Evolutionary conservation across 495 filamentous ascomycete species (phyloP).

Genomic region (Lophiotrema nucula): DNA sequence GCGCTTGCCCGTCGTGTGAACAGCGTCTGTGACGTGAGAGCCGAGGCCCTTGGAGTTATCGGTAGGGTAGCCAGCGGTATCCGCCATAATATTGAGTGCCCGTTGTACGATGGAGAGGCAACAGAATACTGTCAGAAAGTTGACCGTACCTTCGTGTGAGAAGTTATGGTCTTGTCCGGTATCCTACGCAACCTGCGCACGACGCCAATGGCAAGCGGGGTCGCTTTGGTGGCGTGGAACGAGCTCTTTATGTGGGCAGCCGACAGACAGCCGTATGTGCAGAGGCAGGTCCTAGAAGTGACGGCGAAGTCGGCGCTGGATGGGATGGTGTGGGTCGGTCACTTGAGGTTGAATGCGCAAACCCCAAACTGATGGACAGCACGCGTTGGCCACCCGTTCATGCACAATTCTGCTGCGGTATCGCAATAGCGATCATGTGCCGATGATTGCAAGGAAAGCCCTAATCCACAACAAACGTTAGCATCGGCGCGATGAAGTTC

Average conservation of each 20-base stretch:
- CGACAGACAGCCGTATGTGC: constrained; percentile 19
- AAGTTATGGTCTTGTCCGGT: constrained; percentile 26
- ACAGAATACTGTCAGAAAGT: constrained; percentile 11
- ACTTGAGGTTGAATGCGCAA: constrained; percentile 24
- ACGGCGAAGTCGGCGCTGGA: constrained; percentile 1
- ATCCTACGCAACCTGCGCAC: background rate
- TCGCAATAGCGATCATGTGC: constrained; percentile 28
- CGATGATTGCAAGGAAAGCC: constrained; percentile 12
- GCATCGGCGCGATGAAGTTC: constrained; percentile 24
- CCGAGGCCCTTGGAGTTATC: constrained; percentile 26
- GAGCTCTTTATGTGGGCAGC: constrained; percentile 18
- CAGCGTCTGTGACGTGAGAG: constrained; percentile 11
- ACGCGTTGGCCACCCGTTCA: constrained; percentile 29
- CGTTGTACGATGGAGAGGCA: constrained; percentile 6
- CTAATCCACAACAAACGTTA: constrained; percentile 34
- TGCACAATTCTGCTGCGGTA: constrained; percentile 18
- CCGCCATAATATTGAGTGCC: constrained; percentile 27
- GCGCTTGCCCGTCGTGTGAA: constrained; percentile 37
- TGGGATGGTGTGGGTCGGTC: constrained; percentile 3
- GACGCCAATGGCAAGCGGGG: constrained; percentile 5
- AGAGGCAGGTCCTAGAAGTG: background rate
- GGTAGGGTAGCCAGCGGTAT: constrained; percentile 34
- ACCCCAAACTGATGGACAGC: constrained; percentile 9
- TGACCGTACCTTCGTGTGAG: constrained; percentile 28
- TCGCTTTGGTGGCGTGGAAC: constrained; percentile 8